Base-by-base conservation (phyloP, 73 alveolate species). In the Paramecium bursaria region DNA sequence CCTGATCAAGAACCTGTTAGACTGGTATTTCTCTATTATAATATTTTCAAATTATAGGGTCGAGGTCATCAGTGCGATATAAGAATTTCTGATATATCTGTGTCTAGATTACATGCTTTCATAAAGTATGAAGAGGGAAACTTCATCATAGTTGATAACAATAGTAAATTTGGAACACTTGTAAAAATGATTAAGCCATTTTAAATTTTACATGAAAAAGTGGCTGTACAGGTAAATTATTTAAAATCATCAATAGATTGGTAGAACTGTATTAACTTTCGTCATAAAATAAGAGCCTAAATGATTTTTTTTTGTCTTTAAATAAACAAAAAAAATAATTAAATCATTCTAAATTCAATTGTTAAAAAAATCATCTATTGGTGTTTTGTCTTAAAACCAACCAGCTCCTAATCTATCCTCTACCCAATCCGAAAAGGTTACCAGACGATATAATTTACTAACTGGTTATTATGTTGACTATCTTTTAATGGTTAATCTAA, bases 51-150 rank as follows among this genome's bases (percentile, higher is more conserved):
- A 53, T 27, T 27, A 53, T 25, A 79, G 89, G 94, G 94, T 15
- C 86, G 94, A 88, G 91, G 94, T 15, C 90, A 88, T 86, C 47
- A 86, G 21, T 85, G 91, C 47, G 92, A 88, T 88, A 82, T 88
- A 39, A 48, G 89, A 61, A 80, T 88, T 0, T 85, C 86, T 17
- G 94, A 88, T 35, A 88, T 88, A 7, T 85, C 92, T 22, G 94
- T 88, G 2, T 73, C 90, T 86, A 82, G 94, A 73, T 74, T 50
- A 35, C 94, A 88, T 73, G 88, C 92, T 48, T 73, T 44, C 22
- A 85, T 88, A 17, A 67, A 42, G 42, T 88, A 48, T 44, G 74
- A 88, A 39, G 91, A 88, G 11, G 94, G 94, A 3, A 35, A 88
- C 33, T 85, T 88, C 74, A 22, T 85, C 21, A 49, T 88, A 4